These are phyloP conservation scores for Chiua sp. DNA, from an alignment of 1,284 basidiomycete genomes.

Conservation along the genomic window DNA sequence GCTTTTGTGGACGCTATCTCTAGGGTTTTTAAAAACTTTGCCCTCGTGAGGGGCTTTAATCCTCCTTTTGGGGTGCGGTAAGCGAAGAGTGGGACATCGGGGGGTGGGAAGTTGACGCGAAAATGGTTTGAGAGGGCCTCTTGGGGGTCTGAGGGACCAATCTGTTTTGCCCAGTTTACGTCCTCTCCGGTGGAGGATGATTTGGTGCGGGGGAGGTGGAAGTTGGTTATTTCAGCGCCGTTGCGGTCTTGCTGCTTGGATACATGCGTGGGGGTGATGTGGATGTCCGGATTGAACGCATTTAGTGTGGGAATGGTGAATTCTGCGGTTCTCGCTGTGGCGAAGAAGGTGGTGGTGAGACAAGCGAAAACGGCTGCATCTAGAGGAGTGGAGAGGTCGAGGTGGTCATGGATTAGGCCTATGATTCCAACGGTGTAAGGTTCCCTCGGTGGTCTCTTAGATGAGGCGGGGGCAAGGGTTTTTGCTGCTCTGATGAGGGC, in stretches of 20 bases:
- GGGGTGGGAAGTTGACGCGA: neutral
- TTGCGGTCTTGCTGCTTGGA: neutral
- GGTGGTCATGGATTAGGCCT: fast-evolving
- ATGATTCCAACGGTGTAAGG: neutral
- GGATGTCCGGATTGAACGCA: neutral
- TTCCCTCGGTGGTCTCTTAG: neutral
- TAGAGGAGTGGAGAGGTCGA: neutral
- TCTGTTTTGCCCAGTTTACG: neutral
- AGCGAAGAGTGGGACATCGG: neutral
- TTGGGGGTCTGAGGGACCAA: neutral
- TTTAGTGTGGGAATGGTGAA: neutral
- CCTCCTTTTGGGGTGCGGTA: neutral
- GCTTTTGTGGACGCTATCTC: neutral
- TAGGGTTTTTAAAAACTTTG: neutral
- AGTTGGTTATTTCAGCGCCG: neutral
- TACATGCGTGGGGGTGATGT: neutral
- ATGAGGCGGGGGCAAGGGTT: neutral
- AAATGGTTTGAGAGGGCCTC: neutral
- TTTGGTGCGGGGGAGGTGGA: neutral
- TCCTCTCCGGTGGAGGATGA: neutral
- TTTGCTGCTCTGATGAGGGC: neutral
- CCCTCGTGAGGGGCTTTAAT: neutral
- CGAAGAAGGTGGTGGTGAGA: neutral
- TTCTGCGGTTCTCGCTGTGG: neutral
- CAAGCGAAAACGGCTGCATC: neutral